These are phyloP conservation scores for Capronia epimyces DNA, from an alignment of 2,329 filamentous ascomycete species.

Conservation along the genomic window DNA sequence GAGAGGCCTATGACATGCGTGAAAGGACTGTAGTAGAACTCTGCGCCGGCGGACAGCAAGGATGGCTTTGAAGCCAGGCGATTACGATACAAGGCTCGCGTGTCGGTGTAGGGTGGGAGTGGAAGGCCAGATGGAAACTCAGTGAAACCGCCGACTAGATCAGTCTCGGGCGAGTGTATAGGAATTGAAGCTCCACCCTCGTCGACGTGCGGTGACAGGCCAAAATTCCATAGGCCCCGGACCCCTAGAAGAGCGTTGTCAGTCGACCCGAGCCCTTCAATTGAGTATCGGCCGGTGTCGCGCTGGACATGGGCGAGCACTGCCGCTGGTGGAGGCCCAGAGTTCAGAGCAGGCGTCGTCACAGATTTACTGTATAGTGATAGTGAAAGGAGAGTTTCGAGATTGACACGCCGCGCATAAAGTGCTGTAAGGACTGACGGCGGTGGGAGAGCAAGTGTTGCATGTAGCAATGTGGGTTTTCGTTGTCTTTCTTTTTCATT, in stretches of 20 bases:
- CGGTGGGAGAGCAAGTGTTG: constrained; percentile 51
- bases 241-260: constrained; percentile 85
- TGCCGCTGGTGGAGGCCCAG: constrained; percentile 44
- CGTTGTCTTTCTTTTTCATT: constrained; percentile 19
- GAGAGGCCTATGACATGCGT: constrained; percentile 93
- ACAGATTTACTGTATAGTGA: constrained; percentile 48
- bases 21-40: constrained; percentile 89
- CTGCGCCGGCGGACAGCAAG: constrained; percentile 82
- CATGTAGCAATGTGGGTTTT: constrained; percentile 43
- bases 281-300: constrained; percentile 78
- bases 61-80: constrained; percentile 41
- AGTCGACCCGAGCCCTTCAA: constrained; percentile 86
- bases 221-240: constrained; percentile 91
- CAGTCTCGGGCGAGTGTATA: not conserved
- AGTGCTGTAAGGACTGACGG: constrained; percentile 80
- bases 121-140: constrained; percentile 19
- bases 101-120: constrained; percentile 34
- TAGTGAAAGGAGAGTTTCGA: constrained; percentile 72
- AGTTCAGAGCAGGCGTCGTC: constrained; percentile 36
- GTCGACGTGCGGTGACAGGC: constrained; percentile 51
- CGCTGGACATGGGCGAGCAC: constrained; percentile 51
- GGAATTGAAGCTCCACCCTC: constrained; percentile 3
- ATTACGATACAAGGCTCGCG: constrained; percentile 13
- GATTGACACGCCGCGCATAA: constrained; percentile 70
- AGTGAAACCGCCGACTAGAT: constrained; percentile 6